A percentile compares a stretch with the other conserved stretches of the same genome.
phyloP scores from a whole-genome alignment of 2,329 filamentous ascomycete genomes.

The Drechslera avenae region DNA sequence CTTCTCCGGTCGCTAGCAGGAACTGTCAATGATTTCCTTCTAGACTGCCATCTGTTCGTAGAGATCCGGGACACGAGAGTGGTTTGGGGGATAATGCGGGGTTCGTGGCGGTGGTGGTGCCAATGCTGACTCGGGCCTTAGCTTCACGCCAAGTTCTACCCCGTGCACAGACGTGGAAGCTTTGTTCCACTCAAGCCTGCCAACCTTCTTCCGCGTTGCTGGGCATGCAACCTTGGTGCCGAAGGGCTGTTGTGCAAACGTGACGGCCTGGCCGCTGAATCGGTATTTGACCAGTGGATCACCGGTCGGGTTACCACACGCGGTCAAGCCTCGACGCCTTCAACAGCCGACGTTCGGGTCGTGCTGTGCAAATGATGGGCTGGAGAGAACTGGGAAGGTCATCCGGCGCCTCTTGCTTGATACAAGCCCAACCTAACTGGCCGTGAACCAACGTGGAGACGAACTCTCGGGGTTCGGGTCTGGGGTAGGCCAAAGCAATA shows the following conservation, averaged over 20 bases:
- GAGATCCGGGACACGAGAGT: constrained; percentile 3
- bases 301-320: constrained; percentile 2
- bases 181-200: constrained; percentile 24
- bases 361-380: constrained; percentile 2
- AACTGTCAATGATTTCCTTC: background rate
- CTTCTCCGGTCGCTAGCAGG: background rate
- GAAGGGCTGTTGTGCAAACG: background rate
- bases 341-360: constrained; percentile 1
- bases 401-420: constrained; percentile 1
- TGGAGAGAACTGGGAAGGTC: constrained; percentile 3
- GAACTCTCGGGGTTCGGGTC: background rate
- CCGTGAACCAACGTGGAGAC: constrained; percentile 6
- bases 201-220: constrained; percentile 14
- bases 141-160: constrained; percentile 19
- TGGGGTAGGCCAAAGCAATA: constrained; percentile 4
- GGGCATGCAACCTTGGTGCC: constrained; percentile 21
- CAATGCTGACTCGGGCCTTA: constrained; percentile 8
- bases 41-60: background rate
- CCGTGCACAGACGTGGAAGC: constrained; percentile 19
- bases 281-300: constrained; percentile 4
- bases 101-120: constrained; percentile 1
- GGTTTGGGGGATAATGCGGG: constrained; percentile 16
- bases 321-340: constrained; percentile 3
- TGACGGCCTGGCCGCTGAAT: background rate
- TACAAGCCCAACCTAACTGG: background rate